Base-by-base conservation (phyloP, 768 basidiomycete species). In the Tulasnella sp. region DNA sequence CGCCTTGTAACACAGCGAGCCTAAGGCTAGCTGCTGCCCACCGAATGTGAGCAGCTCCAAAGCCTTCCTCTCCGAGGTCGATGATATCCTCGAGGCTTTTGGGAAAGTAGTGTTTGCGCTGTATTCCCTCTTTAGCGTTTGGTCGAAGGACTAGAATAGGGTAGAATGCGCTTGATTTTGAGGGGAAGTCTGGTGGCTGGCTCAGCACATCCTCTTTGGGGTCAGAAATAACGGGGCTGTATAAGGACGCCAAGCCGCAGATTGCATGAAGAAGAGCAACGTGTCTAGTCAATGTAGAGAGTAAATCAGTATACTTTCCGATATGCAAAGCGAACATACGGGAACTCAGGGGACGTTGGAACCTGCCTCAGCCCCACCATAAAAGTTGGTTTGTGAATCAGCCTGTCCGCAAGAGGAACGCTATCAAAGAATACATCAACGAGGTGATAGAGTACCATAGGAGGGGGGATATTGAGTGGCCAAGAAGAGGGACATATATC, bases 381-480 rank as follows among this genome's bases (percentile, higher is more conserved):
- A 81, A 95, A 93, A 32, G 87, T 89, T 0, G 89, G 83, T 3
- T 84, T 86, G 83, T 94, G 92, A 79, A 96, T 87, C 35, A 95
- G 84, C 46, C 91, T 89, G 79, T 87, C 86, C 4, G 92, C 90
- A 80, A 92, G 90, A 16, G 93, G 93, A 73, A 93, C 91, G 81
- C 90, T 91, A 13, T 87, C 85, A 83, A 95, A 95, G 84, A 95
- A 96, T 2, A 89, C 89, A 48, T 94, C 92, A 73, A 93, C 88
- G 91, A 93, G 83, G 82, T 93, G 91, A 61, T 88, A 87, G 10
- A 93, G 84, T 42, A 92, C 83, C 40, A 88, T 87, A 9, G 89
- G 88, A 29, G 84, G 83, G n/a, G 93, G 92, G 44, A 94, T 85
- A 73, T 88, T 84, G 20, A 84, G 84, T 0, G 92, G 91, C 91